A percentile compares a stretch with the other conserved stretches of the same genome.
Conservation (phyloP, 257 asterid species). For the Cinchona pubescens region DNA sequence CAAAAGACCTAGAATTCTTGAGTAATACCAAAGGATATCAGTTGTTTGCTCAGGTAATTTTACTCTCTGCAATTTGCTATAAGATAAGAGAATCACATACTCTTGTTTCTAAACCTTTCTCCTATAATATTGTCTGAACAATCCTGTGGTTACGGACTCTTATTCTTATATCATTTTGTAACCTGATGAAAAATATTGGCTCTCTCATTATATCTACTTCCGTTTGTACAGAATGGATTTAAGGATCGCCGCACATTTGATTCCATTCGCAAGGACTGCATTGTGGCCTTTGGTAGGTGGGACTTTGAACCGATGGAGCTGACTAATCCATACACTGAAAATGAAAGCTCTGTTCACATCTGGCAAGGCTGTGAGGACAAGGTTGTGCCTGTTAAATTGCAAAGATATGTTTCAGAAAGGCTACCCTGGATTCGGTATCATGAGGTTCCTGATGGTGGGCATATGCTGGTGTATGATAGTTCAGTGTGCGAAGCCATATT, state of each 20-base stretch:
- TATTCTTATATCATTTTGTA: not conserved
- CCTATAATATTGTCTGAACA: not conserved
- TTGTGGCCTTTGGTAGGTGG: conserved; percentile 83
- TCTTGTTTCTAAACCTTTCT: not conserved
- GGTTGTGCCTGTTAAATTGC: conserved; percentile 57
- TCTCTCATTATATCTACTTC: not conserved
- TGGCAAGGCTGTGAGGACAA: conserved; percentile 56
- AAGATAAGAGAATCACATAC: not conserved
- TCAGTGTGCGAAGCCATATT: conserved; percentile 84
- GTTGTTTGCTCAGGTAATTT: conserved; percentile 62
- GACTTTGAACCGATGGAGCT: conserved; percentile 85
- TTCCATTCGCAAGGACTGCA: conserved; percentile 69
- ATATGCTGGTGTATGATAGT: conserved; percentile 75
- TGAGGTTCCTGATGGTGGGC: conserved; percentile 87
- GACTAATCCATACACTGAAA: conserved; percentile 43
- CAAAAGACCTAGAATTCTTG: conserved; percentile 70
- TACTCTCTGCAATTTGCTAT: not conserved
- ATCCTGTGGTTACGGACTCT: not conserved
- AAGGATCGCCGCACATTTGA: conserved; percentile 49
- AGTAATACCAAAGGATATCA: conserved; percentile 82
- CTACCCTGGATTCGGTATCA: conserved; percentile 90
- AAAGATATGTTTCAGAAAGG: conserved; percentile 55
- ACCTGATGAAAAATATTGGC: conserved; percentile 1
- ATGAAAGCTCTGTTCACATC: conserved; percentile 35
- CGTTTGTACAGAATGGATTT: conserved; percentile 50